A percentile compares a stretch with the other conserved stretches of the same genome.
Conservation (phyloP, 2,329 filamentous ascomycete species). For the Paramyrothecium sp. region DNA sequence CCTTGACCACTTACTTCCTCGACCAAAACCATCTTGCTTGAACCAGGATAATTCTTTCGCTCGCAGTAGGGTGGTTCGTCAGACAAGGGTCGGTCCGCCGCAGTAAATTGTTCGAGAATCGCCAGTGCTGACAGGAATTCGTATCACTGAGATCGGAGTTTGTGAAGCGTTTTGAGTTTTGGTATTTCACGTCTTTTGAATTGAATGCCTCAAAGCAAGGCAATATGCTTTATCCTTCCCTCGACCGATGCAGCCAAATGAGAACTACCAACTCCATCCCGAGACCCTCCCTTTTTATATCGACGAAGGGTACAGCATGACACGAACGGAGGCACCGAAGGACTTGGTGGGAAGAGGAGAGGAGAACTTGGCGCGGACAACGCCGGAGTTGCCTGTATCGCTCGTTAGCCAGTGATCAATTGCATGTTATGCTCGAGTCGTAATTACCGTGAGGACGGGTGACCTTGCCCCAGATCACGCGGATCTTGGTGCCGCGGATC, state of each 20-base stretch:
- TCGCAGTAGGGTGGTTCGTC: not conserved
- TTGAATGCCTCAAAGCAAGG: constrained; percentile 55
- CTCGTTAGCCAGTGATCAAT: no score
- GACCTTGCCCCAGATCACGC: constrained; percentile 99
- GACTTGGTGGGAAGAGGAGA: constrained; percentile 94
- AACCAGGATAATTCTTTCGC: not conserved
- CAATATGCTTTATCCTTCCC: constrained; percentile 54
- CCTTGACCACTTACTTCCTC: not conserved
- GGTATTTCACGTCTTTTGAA: constrained; percentile 48
- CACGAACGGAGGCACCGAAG: constrained; percentile 92
- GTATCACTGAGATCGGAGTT: constrained; percentile 18
- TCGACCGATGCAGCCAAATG: constrained; percentile 59
- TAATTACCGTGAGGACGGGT: constrained; percentile 86
- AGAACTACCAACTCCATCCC: constrained; percentile 63
- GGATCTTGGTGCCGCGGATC: constrained; percentile 96
- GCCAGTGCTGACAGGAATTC: not conserved
- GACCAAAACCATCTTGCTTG: not conserved
- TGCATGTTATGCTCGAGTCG: not conserved
- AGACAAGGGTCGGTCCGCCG: not conserved
- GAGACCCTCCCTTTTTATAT: constrained; percentile 73
- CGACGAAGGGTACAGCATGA: constrained; percentile 98
- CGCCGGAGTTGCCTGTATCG: constrained; percentile 83
- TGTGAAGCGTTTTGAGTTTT: constrained; percentile 23
- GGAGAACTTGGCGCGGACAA: constrained; percentile 96
- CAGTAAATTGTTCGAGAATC: not conserved